Percentiles rank a stretch among this genome's conserved stretches.
Conservation (phyloP, 2,329 filamentous ascomycete species). For the Cladosporium cucumerinum region DNA sequence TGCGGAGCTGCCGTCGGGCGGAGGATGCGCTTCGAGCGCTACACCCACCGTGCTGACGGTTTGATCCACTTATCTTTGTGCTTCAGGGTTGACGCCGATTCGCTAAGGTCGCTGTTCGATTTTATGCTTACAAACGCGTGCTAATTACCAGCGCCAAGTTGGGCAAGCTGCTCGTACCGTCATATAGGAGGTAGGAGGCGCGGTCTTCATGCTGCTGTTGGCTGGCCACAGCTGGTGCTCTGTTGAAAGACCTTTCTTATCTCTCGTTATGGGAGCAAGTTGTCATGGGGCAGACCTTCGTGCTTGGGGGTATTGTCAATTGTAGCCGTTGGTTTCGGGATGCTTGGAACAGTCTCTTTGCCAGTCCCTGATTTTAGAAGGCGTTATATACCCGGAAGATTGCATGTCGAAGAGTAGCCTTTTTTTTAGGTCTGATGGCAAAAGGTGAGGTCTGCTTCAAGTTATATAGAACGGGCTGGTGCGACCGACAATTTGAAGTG, state of each 20-base stretch:
- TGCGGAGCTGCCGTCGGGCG: slow-evolving; percentile 11
- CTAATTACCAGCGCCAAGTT: slow-evolving; percentile 7
- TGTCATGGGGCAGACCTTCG: neutral
- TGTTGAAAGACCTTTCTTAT: neutral
- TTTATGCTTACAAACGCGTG: slow-evolving; percentile 7
- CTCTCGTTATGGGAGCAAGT: neutral
- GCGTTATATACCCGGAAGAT: neutral
- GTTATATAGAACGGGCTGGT: neutral
- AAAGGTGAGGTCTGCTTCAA: neutral
- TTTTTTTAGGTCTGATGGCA: neutral
- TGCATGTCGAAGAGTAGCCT: neutral
- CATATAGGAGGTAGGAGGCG: neutral
- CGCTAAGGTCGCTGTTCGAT: neutral
- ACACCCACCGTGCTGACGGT: slow-evolving; percentile 5
- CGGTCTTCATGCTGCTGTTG: neutral
- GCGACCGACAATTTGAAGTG: neutral
- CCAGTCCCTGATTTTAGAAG: neutral
- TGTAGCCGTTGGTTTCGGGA: neutral
- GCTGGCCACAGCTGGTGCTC: neutral
- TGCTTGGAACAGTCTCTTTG: neutral
- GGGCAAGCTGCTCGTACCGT: neutral
- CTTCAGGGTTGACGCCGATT: slow-evolving; percentile 12
- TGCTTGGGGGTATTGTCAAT: neutral
- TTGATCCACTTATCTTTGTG: slow-evolving; percentile 4
- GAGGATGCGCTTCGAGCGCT: slow-evolving; percentile 10